phyloP scores from a whole-genome alignment of 257 asterid genomes.

The Jacaranda mimosifolia region DNA sequence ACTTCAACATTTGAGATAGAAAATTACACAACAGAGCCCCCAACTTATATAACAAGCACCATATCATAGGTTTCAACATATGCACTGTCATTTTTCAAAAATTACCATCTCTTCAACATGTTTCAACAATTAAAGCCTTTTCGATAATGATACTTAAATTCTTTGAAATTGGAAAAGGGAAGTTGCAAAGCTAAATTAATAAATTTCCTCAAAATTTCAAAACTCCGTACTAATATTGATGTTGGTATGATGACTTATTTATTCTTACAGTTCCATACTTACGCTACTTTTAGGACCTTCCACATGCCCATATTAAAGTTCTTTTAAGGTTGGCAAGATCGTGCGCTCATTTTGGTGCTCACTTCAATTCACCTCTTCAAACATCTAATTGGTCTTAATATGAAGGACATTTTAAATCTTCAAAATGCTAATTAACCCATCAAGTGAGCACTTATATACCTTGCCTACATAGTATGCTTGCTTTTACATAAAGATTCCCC shows the following conservation, averaged over 20 bases:
- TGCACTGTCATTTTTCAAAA: not conserved
- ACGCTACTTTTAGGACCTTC: not conserved
- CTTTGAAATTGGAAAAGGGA: slow-evolving; percentile 2
- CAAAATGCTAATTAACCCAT: not conserved
- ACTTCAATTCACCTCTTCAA: not conserved
- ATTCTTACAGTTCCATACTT: not conserved
- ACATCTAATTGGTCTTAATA: not conserved
- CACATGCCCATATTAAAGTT: not conserved
- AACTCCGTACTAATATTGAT: not conserved
- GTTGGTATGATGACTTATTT: not conserved
- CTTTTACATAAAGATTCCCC: not conserved
- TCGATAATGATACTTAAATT: not conserved
- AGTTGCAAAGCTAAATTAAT: not conserved
- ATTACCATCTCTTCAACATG: slow-evolving; percentile 12
- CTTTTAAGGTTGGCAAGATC: not conserved
- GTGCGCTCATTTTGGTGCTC: not conserved
- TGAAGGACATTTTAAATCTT: not conserved
- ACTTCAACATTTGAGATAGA: not conserved
- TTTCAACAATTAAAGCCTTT: slow-evolving; percentile 23
- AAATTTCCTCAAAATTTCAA: not conserved
- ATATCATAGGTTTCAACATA: not conserved
- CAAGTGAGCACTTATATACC: not conserved
- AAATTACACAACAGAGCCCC: not conserved
- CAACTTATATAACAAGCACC: not conserved
- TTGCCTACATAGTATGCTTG: slow-evolving; percentile 9